Percentiles rank a stretch among this genome's conserved stretches.
Conservation (phyloP, 257 asterid species). For the Solanum pimpinellifolium region DNA sequence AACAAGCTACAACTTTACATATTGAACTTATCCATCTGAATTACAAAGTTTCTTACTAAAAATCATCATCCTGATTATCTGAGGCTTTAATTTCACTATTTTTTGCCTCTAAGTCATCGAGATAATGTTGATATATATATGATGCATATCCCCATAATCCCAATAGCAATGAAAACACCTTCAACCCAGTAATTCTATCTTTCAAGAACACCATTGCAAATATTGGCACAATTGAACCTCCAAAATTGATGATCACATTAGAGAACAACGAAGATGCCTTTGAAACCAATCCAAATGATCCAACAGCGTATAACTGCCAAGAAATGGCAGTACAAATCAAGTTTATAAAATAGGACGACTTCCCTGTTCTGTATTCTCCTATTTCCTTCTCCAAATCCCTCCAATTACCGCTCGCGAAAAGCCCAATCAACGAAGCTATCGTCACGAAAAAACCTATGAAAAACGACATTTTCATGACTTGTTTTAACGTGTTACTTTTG, state of each 20-base stretch:
- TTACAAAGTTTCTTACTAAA: background rate
- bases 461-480: slow-evolving; percentile 15
- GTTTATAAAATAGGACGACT: slow-evolving; percentile 3
- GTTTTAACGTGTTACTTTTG: slow-evolving; percentile 7
- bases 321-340: slow-evolving; percentile 12
- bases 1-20: no score
- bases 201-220: slow-evolving; percentile 26
- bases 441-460: slow-evolving; percentile 19
- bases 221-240: slow-evolving; percentile 26
- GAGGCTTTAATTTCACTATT: background rate
- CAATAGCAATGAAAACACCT: slow-evolving; percentile 19
- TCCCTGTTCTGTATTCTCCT: slow-evolving; percentile 19
- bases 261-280: slow-evolving; percentile 35
- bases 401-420: slow-evolving; percentile 19
- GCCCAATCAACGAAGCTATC: background rate
- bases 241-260: slow-evolving; percentile 24
- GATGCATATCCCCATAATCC: slow-evolving; percentile 34
- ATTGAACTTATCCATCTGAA: background rate
- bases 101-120: background rate
- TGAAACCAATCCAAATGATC: slow-evolving; percentile 21
- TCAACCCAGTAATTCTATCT: slow-evolving; percentile 23
- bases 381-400: slow-evolving; percentile 12
- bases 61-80: background rate
- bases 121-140: slow-evolving; percentile 27
- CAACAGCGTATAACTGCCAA: slow-evolving; percentile 30